phyloP scores from a whole-genome alignment of 345 rosid species.

The Clausena lansium region DNA sequence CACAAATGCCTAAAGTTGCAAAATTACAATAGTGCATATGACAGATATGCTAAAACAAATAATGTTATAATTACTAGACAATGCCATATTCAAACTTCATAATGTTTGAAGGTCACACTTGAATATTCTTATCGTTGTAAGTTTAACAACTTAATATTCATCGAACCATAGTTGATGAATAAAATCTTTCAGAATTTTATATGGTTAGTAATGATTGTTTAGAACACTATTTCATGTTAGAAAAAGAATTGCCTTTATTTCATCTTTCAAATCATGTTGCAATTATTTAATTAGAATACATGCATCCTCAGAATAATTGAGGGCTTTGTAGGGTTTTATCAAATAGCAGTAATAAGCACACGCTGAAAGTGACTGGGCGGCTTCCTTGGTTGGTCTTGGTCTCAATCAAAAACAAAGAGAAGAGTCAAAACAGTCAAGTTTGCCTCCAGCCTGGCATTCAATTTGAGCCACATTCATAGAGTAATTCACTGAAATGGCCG shows the following conservation, averaged over 20 bases:
- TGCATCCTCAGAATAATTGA: not conserved
- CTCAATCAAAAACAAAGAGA: not conserved
- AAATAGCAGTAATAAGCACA: not conserved
- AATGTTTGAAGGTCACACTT: not conserved
- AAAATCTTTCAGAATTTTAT: too few species aligned
- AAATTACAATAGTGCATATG: not conserved
- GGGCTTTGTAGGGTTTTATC: not conserved
- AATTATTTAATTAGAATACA: not conserved
- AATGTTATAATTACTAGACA: not conserved
- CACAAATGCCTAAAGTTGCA: too few species aligned
- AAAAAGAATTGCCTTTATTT: not conserved
- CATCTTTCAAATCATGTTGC: not conserved
- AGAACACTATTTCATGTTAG: not conserved
- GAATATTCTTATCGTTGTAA: too few species aligned
- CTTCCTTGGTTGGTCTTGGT: conserved; percentile 4
- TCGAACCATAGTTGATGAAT: not conserved
- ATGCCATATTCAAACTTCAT: too few species aligned
- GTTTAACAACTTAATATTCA: not conserved
- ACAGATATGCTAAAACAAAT: not conserved
- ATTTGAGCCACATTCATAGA: not conserved
- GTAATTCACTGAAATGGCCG: not conserved
- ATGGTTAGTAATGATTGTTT: not conserved
- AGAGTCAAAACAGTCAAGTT: conserved; percentile 14
- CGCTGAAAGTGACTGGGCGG: conserved; percentile 24
- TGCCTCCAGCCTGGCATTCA: conserved; percentile 21